Percentiles rank a stretch among this genome's conserved stretches.
These are phyloP conservation scores for Parmelia sp. DNA, from an alignment of 495 filamentous ascomycete genomes.

Conservation along the genomic window DNA sequence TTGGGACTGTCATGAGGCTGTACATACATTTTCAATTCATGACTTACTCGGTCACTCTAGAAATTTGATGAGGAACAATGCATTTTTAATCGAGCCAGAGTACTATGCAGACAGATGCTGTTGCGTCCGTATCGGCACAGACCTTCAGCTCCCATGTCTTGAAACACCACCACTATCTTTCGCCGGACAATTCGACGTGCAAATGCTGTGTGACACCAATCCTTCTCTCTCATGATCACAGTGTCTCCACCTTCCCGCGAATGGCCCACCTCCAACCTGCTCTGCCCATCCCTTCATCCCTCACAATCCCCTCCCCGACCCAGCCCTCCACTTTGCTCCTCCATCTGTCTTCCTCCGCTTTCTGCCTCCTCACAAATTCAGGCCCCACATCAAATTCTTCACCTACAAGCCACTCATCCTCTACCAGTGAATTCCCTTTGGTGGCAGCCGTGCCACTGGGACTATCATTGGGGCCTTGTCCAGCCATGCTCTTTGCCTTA, in stretches of 20 bases:
- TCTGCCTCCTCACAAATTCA: slow-evolving; percentile 80
- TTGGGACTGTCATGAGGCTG: background rate
- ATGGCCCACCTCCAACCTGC: slow-evolving; percentile 53
- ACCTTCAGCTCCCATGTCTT: background rate
- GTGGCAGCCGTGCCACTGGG: slow-evolving; percentile 36
- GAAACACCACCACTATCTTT: slow-evolving; percentile 4
- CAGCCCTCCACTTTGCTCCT: slow-evolving; percentile 74
- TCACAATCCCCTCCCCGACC: slow-evolving; percentile 46
- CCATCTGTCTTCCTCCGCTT: slow-evolving; percentile 90
- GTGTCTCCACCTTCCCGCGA: slow-evolving; percentile 29
- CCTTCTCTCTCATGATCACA: background rate
- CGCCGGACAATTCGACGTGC: background rate
- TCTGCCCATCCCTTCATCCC: slow-evolving; percentile 34
- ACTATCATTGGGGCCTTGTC: slow-evolving; percentile 32
- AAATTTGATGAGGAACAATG: background rate
- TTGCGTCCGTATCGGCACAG: background rate
- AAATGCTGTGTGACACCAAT: background rate
- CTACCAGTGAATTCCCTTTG: slow-evolving; percentile 32
- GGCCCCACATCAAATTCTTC: slow-evolving; percentile 98
- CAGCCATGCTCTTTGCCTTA: slow-evolving; percentile 42
- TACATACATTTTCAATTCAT: background rate
- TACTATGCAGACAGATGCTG: background rate
- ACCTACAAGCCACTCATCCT: slow-evolving; percentile 75
- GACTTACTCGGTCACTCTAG: background rate
- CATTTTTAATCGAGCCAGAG: background rate